Conservation (phyloP, 1,284 basidiomycete genomes). For the Boletus sp. region DNA sequence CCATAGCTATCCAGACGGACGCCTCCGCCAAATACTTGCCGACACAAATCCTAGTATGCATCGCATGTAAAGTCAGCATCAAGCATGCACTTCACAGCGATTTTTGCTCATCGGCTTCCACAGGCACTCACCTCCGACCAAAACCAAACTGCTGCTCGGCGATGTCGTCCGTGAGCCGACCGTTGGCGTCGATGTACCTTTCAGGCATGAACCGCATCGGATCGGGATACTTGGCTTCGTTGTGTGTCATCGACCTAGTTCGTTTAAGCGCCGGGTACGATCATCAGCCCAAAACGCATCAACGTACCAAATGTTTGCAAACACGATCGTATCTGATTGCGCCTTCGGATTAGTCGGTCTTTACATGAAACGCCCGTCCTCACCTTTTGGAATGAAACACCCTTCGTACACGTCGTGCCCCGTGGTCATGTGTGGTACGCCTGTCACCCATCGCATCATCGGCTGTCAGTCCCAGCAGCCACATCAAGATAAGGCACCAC, state of each 20-base stretch:
- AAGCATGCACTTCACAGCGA: too few species aligned
- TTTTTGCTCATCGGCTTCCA: too few species aligned
- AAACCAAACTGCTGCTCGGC: conserved; percentile 41
- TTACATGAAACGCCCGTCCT: not conserved
- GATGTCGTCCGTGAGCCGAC: conserved; percentile 31
- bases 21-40: conserved; percentile 41
- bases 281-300: not conserved
- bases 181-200: conserved; percentile 26
- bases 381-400: conserved; percentile 24
- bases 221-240: conserved; percentile 28
- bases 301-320: conserved; percentile 22
- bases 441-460: not conserved
- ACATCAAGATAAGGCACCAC: too few species aligned
- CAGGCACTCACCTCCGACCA: conserved; percentile 32
- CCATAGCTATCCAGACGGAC: conserved; percentile 43
- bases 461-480: not conserved
- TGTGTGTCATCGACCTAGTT: conserved; percentile 27
- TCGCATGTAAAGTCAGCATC: not conserved
- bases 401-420: conserved; percentile 17
- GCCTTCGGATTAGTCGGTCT: not conserved
- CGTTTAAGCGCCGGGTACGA: not conserved
- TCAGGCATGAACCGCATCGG: conserved; percentile 34
- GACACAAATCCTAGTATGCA: conserved; percentile 40
- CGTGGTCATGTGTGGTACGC: conserved; percentile 16
- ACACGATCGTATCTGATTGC: conserved; percentile 15